Base-by-base conservation (phyloP, 1,284 basidiomycete genomes). In the Chalciporus sp. region DNA sequence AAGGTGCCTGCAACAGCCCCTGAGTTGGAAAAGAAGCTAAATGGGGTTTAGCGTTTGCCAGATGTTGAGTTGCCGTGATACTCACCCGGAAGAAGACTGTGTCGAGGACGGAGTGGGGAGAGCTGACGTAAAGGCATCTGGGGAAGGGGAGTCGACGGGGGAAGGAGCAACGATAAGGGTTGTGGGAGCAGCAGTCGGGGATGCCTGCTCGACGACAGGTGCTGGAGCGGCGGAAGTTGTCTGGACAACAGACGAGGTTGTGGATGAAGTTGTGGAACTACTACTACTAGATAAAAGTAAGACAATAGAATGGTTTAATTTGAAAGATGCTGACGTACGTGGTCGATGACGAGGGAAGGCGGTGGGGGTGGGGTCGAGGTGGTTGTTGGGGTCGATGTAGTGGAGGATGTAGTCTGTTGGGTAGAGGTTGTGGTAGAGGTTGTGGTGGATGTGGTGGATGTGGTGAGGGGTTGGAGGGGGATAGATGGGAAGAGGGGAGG, bases 1-100 rank as follows among this genome's bases (percentile, higher is more conserved):
- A 82, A 83, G 1, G 74, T 77, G 31, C 77, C 78, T 0, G 75
- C 78, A 11, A 82, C 78, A 9, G 76, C 77, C 26, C 68, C 73
- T 58, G 75, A 78, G 51, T 79, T 76, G 33, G 72, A 63, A 69
- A 75, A 78, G 62, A 82, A 82, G 29, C 79, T 81, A 51, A 42
- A 35, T 19, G 23, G 27, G 28, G 29, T 3, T 55, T 19, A 58
- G 17, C 2, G 14, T 14, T 4, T 10, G 39, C 2, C 4, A 27
- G 3, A 17, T 39, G 26, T 10, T 2, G 0, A 2, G 10, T 8
- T 7, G 9, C 1, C 12, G 5, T 3, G n/a, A 6, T 29, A 55
- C 62, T 27, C 49, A 70, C 66, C 61, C 49, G 28, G 66, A 56
- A 31, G 70, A 51, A 16, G 69, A 33, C 0, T 16, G 52, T 0